These are phyloP conservation scores for Ophiostoma himal-ulmi DNA, from an alignment of 2,329 filamentous ascomycete genomes.

Conservation along the genomic window DNA sequence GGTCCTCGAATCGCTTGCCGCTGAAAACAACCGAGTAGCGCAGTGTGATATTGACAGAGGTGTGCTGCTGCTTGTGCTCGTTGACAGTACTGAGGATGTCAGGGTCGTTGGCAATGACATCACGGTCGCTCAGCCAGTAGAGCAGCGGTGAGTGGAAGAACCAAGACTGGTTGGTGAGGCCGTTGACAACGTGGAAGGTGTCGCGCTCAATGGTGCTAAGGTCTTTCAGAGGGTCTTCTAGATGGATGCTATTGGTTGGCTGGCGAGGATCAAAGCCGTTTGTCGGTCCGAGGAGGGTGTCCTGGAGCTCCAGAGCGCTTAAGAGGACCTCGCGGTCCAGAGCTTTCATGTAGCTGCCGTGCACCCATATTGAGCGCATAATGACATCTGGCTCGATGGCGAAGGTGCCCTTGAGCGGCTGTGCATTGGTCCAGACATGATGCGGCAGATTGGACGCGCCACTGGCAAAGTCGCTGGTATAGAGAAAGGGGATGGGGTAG, in stretches of 20 bases:
- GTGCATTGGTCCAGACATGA: conserved; percentile 75
- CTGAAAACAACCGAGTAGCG: conserved; percentile 76
- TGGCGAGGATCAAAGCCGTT: conserved; percentile 48
- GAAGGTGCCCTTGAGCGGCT: conserved; percentile 50
- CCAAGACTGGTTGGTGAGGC: conserved; percentile 59
- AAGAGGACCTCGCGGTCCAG: conserved; percentile 60
- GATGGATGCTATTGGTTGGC: conserved; percentile 28
- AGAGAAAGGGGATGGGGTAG: conserved; percentile 71
- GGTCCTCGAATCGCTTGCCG: conserved; percentile 68
- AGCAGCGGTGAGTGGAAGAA: conserved; percentile 77
- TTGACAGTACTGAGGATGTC: conserved; percentile 68
- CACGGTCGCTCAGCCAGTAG: conserved; percentile 67
- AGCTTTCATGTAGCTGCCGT: conserved; percentile 74
- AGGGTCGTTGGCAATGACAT: conserved; percentile 51
- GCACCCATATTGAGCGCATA: conserved; percentile 76
- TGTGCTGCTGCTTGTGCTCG: conserved; percentile 52
- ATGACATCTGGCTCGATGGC: conserved; percentile 60
- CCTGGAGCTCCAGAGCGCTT: conserved; percentile 63
- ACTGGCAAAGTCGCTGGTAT: conserved; percentile 64
- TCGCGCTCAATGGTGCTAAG: conserved; percentile 46
- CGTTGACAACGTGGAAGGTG: conserved; percentile 53
- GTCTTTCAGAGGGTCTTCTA: conserved; percentile 32
- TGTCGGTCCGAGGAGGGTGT: conserved; percentile 59
- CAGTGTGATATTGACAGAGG: conserved; percentile 66
- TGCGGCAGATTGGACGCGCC: conserved; percentile 66